Percentiles rank a stretch among this genome's conserved stretches.
phyloP scores from a whole-genome alignment of 139 green algal genomes.

The Yamagishiella unicocca region DNA sequence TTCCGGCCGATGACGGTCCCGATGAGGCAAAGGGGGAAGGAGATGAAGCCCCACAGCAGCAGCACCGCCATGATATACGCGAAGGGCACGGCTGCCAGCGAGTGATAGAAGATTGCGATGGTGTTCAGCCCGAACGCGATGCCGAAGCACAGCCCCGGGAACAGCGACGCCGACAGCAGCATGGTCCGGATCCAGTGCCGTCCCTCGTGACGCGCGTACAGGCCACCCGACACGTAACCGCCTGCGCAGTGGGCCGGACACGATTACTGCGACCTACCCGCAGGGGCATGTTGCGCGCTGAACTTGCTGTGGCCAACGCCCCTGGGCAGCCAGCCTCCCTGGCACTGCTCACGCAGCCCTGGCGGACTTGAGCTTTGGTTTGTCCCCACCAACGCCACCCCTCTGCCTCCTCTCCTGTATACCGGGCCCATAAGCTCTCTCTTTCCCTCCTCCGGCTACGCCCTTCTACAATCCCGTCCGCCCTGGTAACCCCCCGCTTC shows the following conservation, averaged over 20 bases:
- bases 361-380: too few species aligned
- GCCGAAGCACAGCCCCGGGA: slow-evolving; percentile 78
- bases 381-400: too few species aligned
- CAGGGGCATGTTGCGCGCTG: too few species aligned
- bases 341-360: too few species aligned
- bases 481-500: too few species aligned
- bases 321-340: too few species aligned
- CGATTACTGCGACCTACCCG: too few species aligned
- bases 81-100: slow-evolving; percentile 93
- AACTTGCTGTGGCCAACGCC: too few species aligned
- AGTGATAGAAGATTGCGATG: slow-evolving; percentile 94
- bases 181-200: slow-evolving; percentile 94
- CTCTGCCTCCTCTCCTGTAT: too few species aligned
- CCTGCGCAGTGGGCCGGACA: slow-evolving; percentile 4
- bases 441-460: too few species aligned
- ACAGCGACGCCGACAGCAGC: slow-evolving; percentile 87
- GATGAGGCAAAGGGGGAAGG: slow-evolving; percentile 92
- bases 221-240: slow-evolving; percentile 85
- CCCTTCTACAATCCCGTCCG: too few species aligned
- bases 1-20: slow-evolving; percentile 58
- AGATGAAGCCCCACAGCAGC: slow-evolving; percentile 95
- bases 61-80: slow-evolving; percentile 88
- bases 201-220: slow-evolving; percentile 91
- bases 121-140: slow-evolving; percentile 96
- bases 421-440: too few species aligned